Evolutionary conservation across 2,329 filamentous ascomycete species (phyloP).

Genomic region (Zasmidium angulare): DNA sequence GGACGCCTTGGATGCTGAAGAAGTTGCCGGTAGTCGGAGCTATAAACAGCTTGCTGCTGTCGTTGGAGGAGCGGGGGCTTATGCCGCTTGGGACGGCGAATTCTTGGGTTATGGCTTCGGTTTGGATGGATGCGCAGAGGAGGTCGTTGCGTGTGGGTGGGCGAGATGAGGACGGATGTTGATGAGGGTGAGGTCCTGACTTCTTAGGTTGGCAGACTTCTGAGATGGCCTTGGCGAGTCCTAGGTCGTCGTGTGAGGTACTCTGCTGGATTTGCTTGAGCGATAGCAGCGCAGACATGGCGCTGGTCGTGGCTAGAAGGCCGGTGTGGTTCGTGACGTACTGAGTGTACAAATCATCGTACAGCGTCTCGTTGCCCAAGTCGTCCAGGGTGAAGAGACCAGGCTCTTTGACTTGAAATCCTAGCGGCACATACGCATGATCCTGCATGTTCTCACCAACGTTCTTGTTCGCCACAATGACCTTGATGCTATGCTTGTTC

Average conservation of each 20-base stretch:
- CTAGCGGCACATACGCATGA: slow-evolving; percentile 12
- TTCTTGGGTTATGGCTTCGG: slow-evolving; percentile 24
- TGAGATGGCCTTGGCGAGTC: background rate
- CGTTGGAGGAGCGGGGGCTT: slow-evolving; percentile 25
- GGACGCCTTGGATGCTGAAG: slow-evolving; percentile 57
- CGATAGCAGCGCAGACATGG: slow-evolving; percentile 16
- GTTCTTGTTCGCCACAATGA: slow-evolving; percentile 1
- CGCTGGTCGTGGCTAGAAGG: slow-evolving; percentile 10
- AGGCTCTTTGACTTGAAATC: slow-evolving; percentile 9
- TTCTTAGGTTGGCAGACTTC: slow-evolving; percentile 1
- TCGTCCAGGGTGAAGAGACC: slow-evolving; percentile 16
- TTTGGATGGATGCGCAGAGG: slow-evolving; percentile 15
- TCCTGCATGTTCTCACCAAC: slow-evolving; percentile 18
- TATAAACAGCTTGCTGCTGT: slow-evolving; percentile 24
- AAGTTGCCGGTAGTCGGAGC: slow-evolving; percentile 35
- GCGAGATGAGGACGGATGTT: background rate
- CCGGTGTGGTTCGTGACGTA: slow-evolving; percentile 11
- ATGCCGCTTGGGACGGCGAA: slow-evolving; percentile 27
- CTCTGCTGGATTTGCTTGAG: slow-evolving; percentile 11
- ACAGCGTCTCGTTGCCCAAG: slow-evolving; percentile 12
- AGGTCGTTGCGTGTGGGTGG: slow-evolving; percentile 14
- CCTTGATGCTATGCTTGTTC: slow-evolving; percentile 29
- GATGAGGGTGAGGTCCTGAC: background rate
- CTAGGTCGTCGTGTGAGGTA: background rate
- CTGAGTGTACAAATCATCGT: slow-evolving; percentile 11